Evolutionary conservation across 2,329 filamentous ascomycete genomes (phyloP), one percentile per base, ranked within the genome.

Genomic region (Colletotrichum sansevieriae): DNA sequence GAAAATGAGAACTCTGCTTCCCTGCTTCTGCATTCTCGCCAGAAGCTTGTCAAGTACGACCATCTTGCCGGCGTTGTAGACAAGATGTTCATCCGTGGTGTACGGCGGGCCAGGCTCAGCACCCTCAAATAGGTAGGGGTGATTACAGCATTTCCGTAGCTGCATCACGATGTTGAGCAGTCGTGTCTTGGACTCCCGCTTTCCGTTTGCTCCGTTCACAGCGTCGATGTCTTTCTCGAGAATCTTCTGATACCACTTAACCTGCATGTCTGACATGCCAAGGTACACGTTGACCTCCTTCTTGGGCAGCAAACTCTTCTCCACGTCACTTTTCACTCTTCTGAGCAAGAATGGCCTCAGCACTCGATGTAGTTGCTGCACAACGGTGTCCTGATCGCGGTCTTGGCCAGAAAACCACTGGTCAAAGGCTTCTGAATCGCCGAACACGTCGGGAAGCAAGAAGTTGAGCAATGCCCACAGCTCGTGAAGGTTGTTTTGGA

Each of bases 101-200:
- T 98, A 99, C 1, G 97, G 96, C 12, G 96, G 97, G 33, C 96
- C 96, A 47, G 96, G 96, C 78, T 99, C 96, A 10, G 96, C 96
- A 63, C 96, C 96, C 78, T 99, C 96, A 73, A 99, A 99, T 1
- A 99, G 88, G 75, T 99, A 99, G 0, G 96, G 96, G 77, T 99
- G 96, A 75, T 99, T 99, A 80, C 96, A 99, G 82, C 96, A 99
- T 81, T 99, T 99, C 75, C 96, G 92, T 72, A 99, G 88, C 81
- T 99, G 96, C 96, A 99, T 99, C 74, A 99, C 96, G 76, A 99
- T 99, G 81, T 99, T 99, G 72, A 99, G 86, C 22, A 99, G 87
- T 72, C 96, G 90, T 1, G 96, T 99, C 83, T 99, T 99, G 37
- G 95, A 98, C 81, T 99, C 96, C 69, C 95, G 92, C 82, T 98